Percentiles rank a stretch among this genome's conserved stretches.
These are phyloP conservation scores for Daldinia concentrica DNA, from an alignment of 495 filamentous ascomycete species.

Conservation along the genomic window DNA sequence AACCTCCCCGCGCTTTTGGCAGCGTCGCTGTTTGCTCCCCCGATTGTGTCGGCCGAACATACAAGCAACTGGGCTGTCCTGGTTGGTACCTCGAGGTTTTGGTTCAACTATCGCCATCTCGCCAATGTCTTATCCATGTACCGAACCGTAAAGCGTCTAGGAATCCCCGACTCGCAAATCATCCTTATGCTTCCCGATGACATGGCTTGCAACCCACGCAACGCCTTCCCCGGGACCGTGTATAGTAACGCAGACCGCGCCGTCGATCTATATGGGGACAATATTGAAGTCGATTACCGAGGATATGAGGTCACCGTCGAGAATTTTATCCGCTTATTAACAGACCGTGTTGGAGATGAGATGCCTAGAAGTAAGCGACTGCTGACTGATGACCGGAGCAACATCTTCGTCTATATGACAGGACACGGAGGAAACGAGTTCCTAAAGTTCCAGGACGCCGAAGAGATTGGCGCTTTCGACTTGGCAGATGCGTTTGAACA, in stretches of 20 bases:
- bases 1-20: slow-evolving; percentile 55
- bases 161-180: slow-evolving; percentile 98
- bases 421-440: slow-evolving; percentile 99
- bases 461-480: slow-evolving; percentile 97
- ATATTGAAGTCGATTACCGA: slow-evolving; percentile 98
- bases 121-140: slow-evolving; percentile 98
- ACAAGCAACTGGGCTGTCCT: slow-evolving; percentile 99
- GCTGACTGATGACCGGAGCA: slow-evolving; percentile 90
- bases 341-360: slow-evolving; percentile 90
- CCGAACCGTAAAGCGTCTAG: slow-evolving; percentile 96
- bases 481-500: slow-evolving; percentile 97
- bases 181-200: slow-evolving; percentile 99
- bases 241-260: slow-evolving; percentile 98
- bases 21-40: slow-evolving; percentile 54
- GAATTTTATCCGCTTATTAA: slow-evolving; percentile 95
- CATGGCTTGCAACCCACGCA: slow-evolving; percentile 99
- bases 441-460: slow-evolving; percentile 96
- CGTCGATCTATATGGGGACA: slow-evolving; percentile 96
- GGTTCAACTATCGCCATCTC: slow-evolving; percentile 99
- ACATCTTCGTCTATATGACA: slow-evolving; percentile 98
- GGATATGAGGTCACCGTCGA: slow-evolving; percentile 99
- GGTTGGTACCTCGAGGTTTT: slow-evolving; percentile 97
- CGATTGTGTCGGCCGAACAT: slow-evolving; percentile 71
- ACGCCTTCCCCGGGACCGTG: slow-evolving; percentile 95
- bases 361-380: slow-evolving; percentile 93